Evolutionary conservation across 1,284 basidiomycete species (phyloP).

Genomic region (Ganoderma multipileum): DNA sequence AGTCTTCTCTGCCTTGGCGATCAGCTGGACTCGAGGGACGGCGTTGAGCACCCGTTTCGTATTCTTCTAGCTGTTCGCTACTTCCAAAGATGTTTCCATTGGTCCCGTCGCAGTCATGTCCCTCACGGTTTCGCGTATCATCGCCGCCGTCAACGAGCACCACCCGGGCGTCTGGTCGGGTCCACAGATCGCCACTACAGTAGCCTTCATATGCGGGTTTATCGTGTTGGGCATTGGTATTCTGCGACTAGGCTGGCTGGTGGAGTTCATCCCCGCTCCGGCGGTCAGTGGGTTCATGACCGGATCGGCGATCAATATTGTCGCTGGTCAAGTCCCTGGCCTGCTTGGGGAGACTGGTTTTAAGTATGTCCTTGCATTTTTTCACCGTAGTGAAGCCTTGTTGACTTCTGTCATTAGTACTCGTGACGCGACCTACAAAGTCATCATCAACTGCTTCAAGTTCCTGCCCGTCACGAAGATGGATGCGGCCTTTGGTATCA

Average conservation of each 20-base stretch:
- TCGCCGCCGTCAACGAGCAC: constrained; percentile 64
- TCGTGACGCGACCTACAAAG: constrained; percentile 83
- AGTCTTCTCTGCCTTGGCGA: constrained; percentile 33
- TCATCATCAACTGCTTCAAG: constrained; percentile 94
- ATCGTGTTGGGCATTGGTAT: constrained; percentile 94
- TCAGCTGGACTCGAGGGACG: neutral
- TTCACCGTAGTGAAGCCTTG: too few relatives aligned
- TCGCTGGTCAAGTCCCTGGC: constrained; percentile 84
- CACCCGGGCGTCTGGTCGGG: constrained; percentile 63
- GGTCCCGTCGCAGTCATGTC: constrained; percentile 99
- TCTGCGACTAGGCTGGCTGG: constrained; percentile 92
- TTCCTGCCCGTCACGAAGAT: constrained; percentile 73
- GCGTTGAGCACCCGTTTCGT: neutral
- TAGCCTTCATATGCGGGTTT: constrained; percentile 92
- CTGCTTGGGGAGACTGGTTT: constrained; percentile 87
- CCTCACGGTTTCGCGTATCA: constrained; percentile 86
- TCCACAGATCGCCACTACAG: constrained; percentile 83
- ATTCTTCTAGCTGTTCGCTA: constrained; percentile 80
- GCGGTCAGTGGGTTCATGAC: constrained; percentile 96
- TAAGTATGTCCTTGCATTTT: constrained; percentile 58
- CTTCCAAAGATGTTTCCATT: constrained; percentile 95
- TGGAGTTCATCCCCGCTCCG: constrained; percentile 93
- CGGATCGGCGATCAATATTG: constrained; percentile 90
- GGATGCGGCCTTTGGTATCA: constrained; percentile 92
- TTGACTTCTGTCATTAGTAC: constrained; percentile 58